Conservation (phyloP, 495 filamentous ascomycete species). For the Bombardia bombarda region DNA sequence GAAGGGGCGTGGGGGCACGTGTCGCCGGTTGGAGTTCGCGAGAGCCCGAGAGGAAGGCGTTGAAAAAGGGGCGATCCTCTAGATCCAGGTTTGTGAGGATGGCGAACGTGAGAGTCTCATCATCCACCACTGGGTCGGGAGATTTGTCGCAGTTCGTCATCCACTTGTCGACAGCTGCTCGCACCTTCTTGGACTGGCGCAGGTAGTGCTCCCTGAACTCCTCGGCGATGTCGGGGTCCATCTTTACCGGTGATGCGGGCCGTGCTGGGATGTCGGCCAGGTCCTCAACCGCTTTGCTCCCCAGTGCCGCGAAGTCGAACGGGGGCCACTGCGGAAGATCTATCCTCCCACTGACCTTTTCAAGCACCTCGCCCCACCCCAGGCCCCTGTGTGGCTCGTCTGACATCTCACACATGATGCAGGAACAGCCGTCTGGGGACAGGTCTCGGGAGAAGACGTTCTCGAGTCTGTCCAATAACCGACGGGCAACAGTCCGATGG, state of each 20-base stretch:
- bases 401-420: conserved; percentile 63
- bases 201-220: conserved; percentile 85
- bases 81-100: conserved; percentile 80
- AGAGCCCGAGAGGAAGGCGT: conserved; percentile 65
- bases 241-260: conserved; percentile 61
- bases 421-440: conserved; percentile 65
- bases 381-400: conserved; percentile 58
- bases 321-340: conserved; percentile 84
- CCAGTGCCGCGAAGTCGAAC: conserved; percentile 63
- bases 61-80: conserved; percentile 69
- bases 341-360: conserved; percentile 79
- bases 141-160: conserved; percentile 66
- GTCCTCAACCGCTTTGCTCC: conserved; percentile 43
- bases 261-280: conserved; percentile 34
- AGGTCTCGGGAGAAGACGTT: conserved; percentile 90
- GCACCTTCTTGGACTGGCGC: conserved; percentile 79
- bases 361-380: conserved; percentile 96
- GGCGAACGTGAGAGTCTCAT: conserved; percentile 86
- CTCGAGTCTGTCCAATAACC: conserved; percentile 86
- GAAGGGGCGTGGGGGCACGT: conserved; percentile 48
- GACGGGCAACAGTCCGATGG: conserved; percentile 86
- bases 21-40: conserved; percentile 45
- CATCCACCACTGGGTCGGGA: conserved; percentile 73
- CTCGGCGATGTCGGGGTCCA: conserved; percentile 87
- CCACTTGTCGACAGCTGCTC: conserved; percentile 77